Conservation (phyloP, 2,329 filamentous ascomycete species). For the Penicillium capsulatum region DNA sequence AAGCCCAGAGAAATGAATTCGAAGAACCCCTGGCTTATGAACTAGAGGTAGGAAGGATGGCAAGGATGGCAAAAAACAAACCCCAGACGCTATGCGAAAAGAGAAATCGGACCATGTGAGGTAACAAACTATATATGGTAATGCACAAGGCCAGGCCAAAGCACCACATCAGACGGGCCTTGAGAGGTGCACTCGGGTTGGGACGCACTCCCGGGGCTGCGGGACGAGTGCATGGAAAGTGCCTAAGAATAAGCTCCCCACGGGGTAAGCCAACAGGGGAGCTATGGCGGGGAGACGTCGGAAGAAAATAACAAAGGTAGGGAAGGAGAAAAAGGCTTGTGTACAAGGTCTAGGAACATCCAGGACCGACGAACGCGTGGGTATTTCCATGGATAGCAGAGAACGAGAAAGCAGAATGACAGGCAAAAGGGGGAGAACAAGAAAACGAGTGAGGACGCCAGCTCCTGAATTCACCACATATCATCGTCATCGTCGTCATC, state of each 20-base stretch:
- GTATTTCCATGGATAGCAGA: slow-evolving; percentile 30
- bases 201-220: background rate
- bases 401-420: slow-evolving; percentile 23
- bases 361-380: slow-evolving; percentile 27
- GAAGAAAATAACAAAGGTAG: slow-evolving; percentile 2
- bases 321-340: slow-evolving; percentile 14
- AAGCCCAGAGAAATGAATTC: slow-evolving; percentile 10
- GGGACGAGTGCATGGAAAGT: background rate
- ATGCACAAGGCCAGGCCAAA: slow-evolving; percentile 10
- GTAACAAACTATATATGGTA: slow-evolving; percentile 22
- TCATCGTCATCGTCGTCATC: slow-evolving; percentile 46
- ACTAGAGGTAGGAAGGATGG: slow-evolving; percentile 4
- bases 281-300: background rate
- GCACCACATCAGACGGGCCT: background rate
- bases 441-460: slow-evolving; percentile 17
- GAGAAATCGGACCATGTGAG: slow-evolving; percentile 28
- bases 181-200: background rate
- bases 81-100: slow-evolving; percentile 39
- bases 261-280: background rate
- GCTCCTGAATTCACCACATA: slow-evolving; percentile 44
- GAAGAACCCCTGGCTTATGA: slow-evolving; percentile 11
- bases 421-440: slow-evolving; percentile 13
- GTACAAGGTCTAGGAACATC: slow-evolving; percentile 27
- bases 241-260: slow-evolving; percentile 2
- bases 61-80: slow-evolving; percentile 23